phyloP scores from a whole-genome alignment of 208 protist species.

The Strigomonas culicis region DNA sequence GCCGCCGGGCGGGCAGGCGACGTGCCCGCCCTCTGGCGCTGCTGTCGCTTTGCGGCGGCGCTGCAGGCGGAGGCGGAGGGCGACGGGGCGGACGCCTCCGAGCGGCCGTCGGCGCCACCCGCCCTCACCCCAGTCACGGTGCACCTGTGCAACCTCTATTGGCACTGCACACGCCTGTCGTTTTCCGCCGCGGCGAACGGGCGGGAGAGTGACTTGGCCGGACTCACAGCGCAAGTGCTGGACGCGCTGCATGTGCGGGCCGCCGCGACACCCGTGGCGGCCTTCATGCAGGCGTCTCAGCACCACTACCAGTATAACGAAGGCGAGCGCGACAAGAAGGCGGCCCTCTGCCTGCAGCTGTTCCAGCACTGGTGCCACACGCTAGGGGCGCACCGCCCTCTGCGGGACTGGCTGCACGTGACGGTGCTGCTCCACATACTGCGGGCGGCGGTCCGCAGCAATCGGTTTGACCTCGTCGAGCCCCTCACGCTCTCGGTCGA shows the following conservation, averaged over 20 bases:
- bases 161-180: no score
- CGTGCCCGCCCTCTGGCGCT: constrained; percentile 16
- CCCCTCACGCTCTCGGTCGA: constrained; percentile 28
- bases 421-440: constrained; percentile 13
- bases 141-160: no score
- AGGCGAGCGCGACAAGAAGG: not conserved
- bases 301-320: constrained; percentile 7
- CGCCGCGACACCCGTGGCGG: not conserved
- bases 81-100: not conserved
- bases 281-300: not conserved
- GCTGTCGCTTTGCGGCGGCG: constrained; percentile 1
- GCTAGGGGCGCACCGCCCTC: not conserved
- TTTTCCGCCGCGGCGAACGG: not conserved
- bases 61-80: not conserved
- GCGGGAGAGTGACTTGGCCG: constrained; percentile 1
- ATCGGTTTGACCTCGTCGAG: constrained; percentile 27
- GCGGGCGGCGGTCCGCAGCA: constrained; percentile 18
- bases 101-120: no score
- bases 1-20: constrained; percentile 22
- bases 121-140: no score
- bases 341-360: not conserved
- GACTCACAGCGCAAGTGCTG: constrained; percentile 13
- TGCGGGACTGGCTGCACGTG: not conserved
- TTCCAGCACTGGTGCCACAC: not conserved
- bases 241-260: constrained; percentile 7